Evolutionary conservation across 768 basidiomycete species (phyloP).

Genomic region (Lenzites betulinus): DNA sequence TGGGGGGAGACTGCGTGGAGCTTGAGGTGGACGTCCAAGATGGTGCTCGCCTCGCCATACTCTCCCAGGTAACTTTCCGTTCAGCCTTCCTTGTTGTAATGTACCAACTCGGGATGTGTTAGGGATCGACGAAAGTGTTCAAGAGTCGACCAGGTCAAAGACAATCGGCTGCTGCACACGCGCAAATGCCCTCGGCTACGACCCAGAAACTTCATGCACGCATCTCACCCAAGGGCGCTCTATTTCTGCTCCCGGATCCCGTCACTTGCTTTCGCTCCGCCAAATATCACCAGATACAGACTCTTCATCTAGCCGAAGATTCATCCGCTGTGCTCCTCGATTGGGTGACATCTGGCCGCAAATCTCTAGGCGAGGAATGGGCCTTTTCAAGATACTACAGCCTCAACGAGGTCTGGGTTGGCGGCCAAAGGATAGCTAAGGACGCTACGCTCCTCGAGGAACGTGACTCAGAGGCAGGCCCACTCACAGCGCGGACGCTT

Average conservation of each 20-base stretch:
- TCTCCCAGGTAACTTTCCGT: slow-evolving; percentile 69
- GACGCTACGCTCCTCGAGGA: slow-evolving; percentile 78
- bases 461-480: slow-evolving; percentile 20
- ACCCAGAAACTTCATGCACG: slow-evolving; percentile 63
- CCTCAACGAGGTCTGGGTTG: slow-evolving; percentile 78
- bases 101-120: slow-evolving; percentile 7
- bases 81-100: not conserved
- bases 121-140: slow-evolving; percentile 97
- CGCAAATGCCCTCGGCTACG: slow-evolving; percentile 41
- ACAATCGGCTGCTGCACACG: slow-evolving; percentile 37
- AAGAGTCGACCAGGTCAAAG: slow-evolving; percentile 70
- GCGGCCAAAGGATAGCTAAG: slow-evolving; percentile 64
- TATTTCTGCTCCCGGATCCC: slow-evolving; percentile 89
- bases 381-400: slow-evolving; percentile 83
- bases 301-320: slow-evolving; percentile 60
- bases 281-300: slow-evolving; percentile 82
- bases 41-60: slow-evolving; percentile 62
- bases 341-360: slow-evolving; percentile 90
- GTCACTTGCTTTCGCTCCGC: slow-evolving; percentile 90
- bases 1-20: slow-evolving; percentile 77
- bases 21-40: slow-evolving; percentile 62
- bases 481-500: slow-evolving; percentile 49
- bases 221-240: slow-evolving; percentile 51
- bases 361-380: slow-evolving; percentile 86
- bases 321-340: slow-evolving; percentile 80